phyloP scores from a whole-genome alignment of 2,329 filamentous ascomycete genomes.

The Diplodia corticola region DNA sequence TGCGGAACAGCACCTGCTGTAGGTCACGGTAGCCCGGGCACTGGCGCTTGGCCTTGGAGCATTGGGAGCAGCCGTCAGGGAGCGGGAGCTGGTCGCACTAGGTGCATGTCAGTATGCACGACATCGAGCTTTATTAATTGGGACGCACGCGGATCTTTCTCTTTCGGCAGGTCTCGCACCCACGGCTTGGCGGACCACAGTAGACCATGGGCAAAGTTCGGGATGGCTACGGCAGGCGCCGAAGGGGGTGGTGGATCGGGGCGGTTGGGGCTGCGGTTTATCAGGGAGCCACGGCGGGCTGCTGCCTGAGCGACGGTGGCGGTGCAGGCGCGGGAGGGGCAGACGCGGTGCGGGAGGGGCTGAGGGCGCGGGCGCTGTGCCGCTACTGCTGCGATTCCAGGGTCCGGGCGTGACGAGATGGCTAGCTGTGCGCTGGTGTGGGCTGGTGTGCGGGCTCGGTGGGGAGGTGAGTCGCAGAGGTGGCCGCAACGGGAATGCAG shows the following conservation, averaged over 20 bases:
- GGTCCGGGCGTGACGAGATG: not conserved
- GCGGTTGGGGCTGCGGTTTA: not conserved
- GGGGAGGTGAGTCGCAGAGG: slow-evolving; percentile 20
- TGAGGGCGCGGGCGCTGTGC: not conserved
- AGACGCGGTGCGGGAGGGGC: not conserved
- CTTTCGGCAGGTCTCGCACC: slow-evolving; percentile 35
- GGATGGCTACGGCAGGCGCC: not conserved
- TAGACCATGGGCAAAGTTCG: slow-evolving; percentile 3
- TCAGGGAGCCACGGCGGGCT: not conserved
- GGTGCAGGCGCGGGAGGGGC: not conserved
- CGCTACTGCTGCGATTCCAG: not conserved
- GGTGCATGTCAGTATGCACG: not conserved
- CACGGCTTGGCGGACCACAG: slow-evolving; percentile 33
- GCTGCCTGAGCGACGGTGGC: slow-evolving; percentile 4
- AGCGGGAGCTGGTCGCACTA: slow-evolving; percentile 38
- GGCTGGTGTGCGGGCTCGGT: not conserved
- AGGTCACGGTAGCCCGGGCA: slow-evolving; percentile 37
- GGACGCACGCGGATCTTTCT: slow-evolving; percentile 35
- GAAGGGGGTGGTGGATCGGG: not conserved
- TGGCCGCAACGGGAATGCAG: slow-evolving; percentile 20
- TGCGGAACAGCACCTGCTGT: slow-evolving; percentile 35
- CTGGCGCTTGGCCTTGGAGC: slow-evolving; percentile 31
- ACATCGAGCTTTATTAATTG: no score
- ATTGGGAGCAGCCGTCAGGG: slow-evolving; percentile 34
- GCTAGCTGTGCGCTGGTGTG: not conserved